Conservation (phyloP, 129 eudicot species). For the Heracleum sosnowskyi region DNA sequence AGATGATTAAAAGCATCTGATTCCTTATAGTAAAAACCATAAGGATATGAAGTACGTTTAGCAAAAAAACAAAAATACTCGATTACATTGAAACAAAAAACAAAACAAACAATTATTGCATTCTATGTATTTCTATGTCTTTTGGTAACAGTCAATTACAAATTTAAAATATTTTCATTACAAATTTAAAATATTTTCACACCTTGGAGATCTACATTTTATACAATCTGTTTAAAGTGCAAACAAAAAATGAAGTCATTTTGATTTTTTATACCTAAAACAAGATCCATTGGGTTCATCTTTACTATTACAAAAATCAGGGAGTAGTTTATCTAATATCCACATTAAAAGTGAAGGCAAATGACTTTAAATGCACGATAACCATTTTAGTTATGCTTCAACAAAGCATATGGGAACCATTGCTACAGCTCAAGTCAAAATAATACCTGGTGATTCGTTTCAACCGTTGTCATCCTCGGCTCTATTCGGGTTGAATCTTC, state of each 20-base stretch:
- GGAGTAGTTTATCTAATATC: background rate
- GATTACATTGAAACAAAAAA: too few species aligned
- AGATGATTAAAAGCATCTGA: background rate
- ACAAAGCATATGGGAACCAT: background rate
- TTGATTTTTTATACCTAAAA: background rate
- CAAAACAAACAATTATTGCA: too few species aligned
- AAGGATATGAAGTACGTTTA: background rate
- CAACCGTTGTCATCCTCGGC: slow-evolving; percentile 15
- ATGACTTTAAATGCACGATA: background rate
- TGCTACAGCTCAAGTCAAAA: background rate
- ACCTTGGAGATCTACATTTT: background rate
- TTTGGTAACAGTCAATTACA: background rate
- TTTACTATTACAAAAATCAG: background rate
- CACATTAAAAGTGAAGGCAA: background rate
- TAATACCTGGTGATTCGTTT: slow-evolving; percentile 32
- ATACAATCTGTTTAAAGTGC: background rate
- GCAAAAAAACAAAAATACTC: too few species aligned
- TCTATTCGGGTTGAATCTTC: slow-evolving; percentile 29
- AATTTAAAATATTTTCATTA: background rate
- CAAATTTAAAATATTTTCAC: background rate
- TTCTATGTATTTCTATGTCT: background rate
- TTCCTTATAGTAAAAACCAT: background rate
- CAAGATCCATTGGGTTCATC: background rate
- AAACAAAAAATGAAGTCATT: background rate
- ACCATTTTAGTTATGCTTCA: too few species aligned